phyloP scores from a whole-genome alignment of 2,329 filamentous ascomycete species.

The Ophiocordyceps camponoti-saundersi region DNA sequence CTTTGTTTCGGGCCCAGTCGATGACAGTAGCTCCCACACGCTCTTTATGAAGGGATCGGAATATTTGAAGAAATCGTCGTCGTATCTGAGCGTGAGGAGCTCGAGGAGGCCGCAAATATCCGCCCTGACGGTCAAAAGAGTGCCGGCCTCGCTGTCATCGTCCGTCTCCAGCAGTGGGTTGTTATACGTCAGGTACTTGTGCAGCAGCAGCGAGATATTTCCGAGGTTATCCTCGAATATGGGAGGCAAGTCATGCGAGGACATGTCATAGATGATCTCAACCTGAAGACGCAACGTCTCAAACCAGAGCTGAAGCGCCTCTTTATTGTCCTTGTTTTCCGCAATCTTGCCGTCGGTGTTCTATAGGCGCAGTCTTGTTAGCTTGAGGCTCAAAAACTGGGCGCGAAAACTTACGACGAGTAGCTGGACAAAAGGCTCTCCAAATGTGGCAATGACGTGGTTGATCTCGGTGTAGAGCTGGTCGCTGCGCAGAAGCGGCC shows the following conservation, averaged over 20 bases:
- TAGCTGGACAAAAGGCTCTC: constrained; percentile 64
- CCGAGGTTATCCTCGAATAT: constrained; percentile 81
- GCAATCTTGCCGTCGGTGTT: constrained; percentile 57
- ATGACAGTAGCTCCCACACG: constrained; percentile 82
- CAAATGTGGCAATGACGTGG: constrained; percentile 79
- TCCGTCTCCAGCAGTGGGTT: constrained; percentile 70
- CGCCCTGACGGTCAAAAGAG: constrained; percentile 74
- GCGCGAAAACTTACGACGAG: constrained; percentile 41
- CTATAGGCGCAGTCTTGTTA: constrained; percentile 13
- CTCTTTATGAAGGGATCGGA: constrained; percentile 74
- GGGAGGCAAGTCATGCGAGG: constrained; percentile 89
- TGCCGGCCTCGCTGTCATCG: constrained; percentile 77
- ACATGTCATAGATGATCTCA: constrained; percentile 90
- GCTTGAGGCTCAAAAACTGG: background rate
- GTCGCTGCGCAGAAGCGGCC: constrained; percentile 84
- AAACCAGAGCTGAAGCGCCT: constrained; percentile 59
- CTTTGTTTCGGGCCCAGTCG: constrained; percentile 72
- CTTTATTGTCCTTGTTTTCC: constrained; percentile 59
- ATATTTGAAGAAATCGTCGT: constrained; percentile 76
- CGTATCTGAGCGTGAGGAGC: constrained; percentile 85
- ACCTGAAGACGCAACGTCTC: constrained; percentile 75
- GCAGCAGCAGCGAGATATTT: constrained; percentile 60
- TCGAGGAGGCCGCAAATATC: constrained; percentile 86
- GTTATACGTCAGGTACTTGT: constrained; percentile 86
- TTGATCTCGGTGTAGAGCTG: constrained; percentile 91